Evolutionary conservation across 306 rosid genomes (phyloP).

Genomic region (Dalbergia cultrata): DNA sequence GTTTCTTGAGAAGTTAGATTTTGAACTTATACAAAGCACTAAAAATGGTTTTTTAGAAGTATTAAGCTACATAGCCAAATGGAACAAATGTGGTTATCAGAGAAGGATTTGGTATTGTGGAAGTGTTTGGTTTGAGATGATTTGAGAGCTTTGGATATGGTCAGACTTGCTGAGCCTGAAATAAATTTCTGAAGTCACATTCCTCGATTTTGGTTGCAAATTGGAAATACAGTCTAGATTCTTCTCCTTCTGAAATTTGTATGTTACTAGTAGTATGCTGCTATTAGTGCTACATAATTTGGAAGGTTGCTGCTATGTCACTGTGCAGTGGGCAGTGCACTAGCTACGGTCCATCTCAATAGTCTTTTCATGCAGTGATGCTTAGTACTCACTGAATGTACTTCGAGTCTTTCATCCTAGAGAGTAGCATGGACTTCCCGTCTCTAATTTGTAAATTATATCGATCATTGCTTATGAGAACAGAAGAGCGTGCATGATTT

Average conservation of each 20-base stretch:
- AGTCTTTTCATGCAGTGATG: not conserved
- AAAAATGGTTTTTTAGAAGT: too few species aligned
- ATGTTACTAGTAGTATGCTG: not conserved
- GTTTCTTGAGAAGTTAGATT: too few species aligned
- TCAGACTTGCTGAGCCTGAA: not conserved
- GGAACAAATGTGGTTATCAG: not conserved
- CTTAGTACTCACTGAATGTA: constrained; percentile 9
- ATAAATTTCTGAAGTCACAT: constrained; percentile 1
- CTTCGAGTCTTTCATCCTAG: not conserved
- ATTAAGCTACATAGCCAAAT: too few species aligned
- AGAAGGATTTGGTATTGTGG: not conserved
- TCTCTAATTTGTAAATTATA: not conserved
- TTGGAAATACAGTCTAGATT: not conserved
- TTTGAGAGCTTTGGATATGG: constrained; percentile 29
- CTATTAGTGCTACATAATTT: not conserved
- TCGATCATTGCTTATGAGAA: not conserved
- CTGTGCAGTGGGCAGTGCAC: not conserved
- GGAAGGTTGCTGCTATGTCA: constrained; percentile 1
- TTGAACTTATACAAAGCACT: too few species aligned
- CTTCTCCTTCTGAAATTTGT: not conserved
- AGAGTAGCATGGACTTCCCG: not conserved
- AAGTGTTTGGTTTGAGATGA: constrained; percentile 16
- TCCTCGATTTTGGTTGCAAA: not conserved
- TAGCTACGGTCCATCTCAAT: not conserved
- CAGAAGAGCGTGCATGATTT: not conserved